Evolutionary conservation across 345 rosid genomes (phyloP), one percentile per base, ranked within the genome.

Genomic region (Corymbia maculata): DNA sequence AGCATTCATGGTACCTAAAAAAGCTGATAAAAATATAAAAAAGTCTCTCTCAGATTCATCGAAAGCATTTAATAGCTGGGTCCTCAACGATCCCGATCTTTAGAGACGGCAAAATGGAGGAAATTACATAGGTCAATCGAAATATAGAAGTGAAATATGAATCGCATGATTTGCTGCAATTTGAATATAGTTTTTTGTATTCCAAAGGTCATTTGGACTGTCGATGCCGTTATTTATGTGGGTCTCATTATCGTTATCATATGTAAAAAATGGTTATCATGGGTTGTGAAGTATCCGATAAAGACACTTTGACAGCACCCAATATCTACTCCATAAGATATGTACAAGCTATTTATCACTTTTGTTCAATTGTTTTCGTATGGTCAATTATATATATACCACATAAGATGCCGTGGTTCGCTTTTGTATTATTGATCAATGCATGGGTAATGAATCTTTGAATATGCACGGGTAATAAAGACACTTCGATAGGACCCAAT

Each of bases 1-100:
- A 91, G 91, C 88, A 92, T 91, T 91, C 93, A 88, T 89, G 55
- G 91, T 89, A 91, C 93, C 93, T 88, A 32, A 52, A 90, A 90
- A 87, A 89, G 87, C 90, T 90, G 89, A 45, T 59, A 42, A 44
- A 57, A 57, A 28, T 3, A 6, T 13, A 19, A 42, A 36, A 36
- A 42, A 4, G 5, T 17, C 44, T 86, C 30, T 36, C 68, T 53
- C 87, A 26, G 87, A 86, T 86, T 57, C 87, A 86, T 57, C 59
- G 87, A 42, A 86, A 57, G 50, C 87, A 85, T 85, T 32, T 75
- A 75, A 68, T 75, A 21, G 82, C 82, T 75, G 82, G 82, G 26
- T 36, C 49, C 82, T 9, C 82, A 10, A 19, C 49, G 26, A 75
- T 36, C 82, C 82, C 22, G 26, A 36, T 19, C 82, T 42, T 75